Percentiles rank a stretch among this genome's conserved stretches.
These are phyloP conservation scores for Solanum microdontum DNA, from an alignment of 257 asterid species.

Conservation along the genomic window DNA sequence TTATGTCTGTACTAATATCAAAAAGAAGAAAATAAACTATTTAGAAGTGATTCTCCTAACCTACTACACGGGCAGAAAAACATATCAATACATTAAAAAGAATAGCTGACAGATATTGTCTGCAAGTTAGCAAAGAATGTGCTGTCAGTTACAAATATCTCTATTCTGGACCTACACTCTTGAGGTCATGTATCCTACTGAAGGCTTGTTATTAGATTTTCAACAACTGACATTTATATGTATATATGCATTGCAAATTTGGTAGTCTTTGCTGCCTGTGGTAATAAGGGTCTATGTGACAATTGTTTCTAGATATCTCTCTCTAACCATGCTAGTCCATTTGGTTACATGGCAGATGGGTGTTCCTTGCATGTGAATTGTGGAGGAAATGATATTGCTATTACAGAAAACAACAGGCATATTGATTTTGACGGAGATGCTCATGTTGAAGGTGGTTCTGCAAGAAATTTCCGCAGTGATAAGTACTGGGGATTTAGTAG, in stretches of 20 bases:
- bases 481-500: slow-evolving; percentile 78
- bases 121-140: not conserved
- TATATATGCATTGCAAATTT: not conserved
- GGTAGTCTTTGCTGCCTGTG: not conserved
- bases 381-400: slow-evolving; percentile 53
- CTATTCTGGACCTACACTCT: not conserved
- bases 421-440: slow-evolving; percentile 64
- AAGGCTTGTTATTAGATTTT: not conserved
- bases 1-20: not conserved
- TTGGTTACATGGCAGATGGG: slow-evolving; percentile 34
- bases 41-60: not conserved
- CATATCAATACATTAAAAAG: not conserved
- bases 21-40: not conserved
- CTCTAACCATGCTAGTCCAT: not conserved
- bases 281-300: not conserved
- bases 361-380: slow-evolving; percentile 76
- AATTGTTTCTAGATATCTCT: not conserved
- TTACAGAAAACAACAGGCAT: slow-evolving; percentile 25
- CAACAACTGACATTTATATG: not conserved
- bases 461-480: slow-evolving; percentile 23
- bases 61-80: not conserved
- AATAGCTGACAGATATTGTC: not conserved
- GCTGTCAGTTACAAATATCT: not conserved
- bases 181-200: not conserved
- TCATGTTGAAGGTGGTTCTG: slow-evolving; percentile 43